Base-by-base conservation (phyloP, 2,329 filamentous ascomycete species). In the Monosporascus sp. region DNA sequence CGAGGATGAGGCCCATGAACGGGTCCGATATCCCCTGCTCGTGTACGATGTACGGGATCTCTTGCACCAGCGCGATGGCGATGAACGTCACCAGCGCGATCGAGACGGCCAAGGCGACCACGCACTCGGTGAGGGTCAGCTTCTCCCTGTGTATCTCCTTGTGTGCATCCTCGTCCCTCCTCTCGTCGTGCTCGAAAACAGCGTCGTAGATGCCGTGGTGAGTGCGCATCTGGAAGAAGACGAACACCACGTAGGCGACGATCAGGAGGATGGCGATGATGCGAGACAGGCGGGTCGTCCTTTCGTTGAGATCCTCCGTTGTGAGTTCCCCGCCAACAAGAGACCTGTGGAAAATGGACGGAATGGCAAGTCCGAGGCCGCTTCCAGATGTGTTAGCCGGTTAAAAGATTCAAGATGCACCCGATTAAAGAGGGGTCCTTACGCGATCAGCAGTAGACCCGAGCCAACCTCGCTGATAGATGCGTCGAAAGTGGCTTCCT, bases 401-500 rank as follows among this genome's bases (percentile, higher is more conserved):
- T 11, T 11, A 31, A 31, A 31, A 5, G 27, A 31, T 5, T 11
- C 27, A 31, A 31, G 27, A 31, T 31, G 27, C 9, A 31, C 27
- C 1, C 4, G 9, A 31, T 14, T 22, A 22, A 11, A 31, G 27
- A 17, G 11, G 45, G 25, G 17, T 24, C 82, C 88, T 58, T 83
- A 89, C 72, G 89, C 89, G 52, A 90, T 89, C 49, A 95, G 75
- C 22, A 95, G 74, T 47, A 95, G 69, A 1, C 88, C 89, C 47
- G 82, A 89, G 18, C 90, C 90, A 7, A 88, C 87, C 70, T 96
- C 90, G 58, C 85, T 88, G 52, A 95, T 80, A 5, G 85, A 84
- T 53, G 86, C 82, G 63, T 88, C 86, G 65, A 95, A 94, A 17
- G 74, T 76, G 60, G 90, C 82, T 59, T 88, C 82, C 6, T 88